Base-by-base conservation (phyloP, 305 asterid species). In the Fraxinus dipetala region DNA sequence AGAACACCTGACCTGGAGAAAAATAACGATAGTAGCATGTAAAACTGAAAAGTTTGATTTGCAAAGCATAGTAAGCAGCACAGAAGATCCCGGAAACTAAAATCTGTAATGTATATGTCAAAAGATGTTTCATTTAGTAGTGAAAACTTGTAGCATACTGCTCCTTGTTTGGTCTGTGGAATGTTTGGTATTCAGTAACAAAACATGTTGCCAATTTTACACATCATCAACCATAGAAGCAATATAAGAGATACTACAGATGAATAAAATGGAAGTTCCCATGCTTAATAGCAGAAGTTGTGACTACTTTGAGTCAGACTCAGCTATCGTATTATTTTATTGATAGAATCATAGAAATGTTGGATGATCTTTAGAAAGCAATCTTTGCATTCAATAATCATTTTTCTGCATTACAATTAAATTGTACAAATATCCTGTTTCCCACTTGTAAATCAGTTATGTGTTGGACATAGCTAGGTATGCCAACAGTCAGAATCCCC, bases 1-100 rank as follows among this genome's bases (percentile, higher is more conserved):
- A 93, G 86, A 82, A 95, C 95, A 80, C 99, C 99, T 34, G 99
- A 94, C 99, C 99, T 94, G 88, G 51, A 82, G 59, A 74, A 83
- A 40, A 54, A 30, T 16, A 56, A 72, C 30, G 10, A 76, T 28
- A 69, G 13, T 38, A 63, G 59, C 45, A 34, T 74, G 79, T 43
- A 61, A 4, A 43, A 65, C 13, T 26, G 67, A 77, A 35, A 67
- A 69, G 6, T 48, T 11, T 13, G 14, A 14, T 36, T 38, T 40
- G 40, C 72, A 76, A 74, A 63, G 73, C 36, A 30, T 35, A 43
- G 40, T 26, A 78, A 63, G 56, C 67, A 78, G 56, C 67, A 78
- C 9, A 32, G 34, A 75, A 59, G 26, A 80, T 31, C 14, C 45
- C 20, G 13, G 56, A 40, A 24, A 79, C 56, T 13, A 45, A 13